A percentile compares a stretch with the other conserved stretches of the same genome.
Conservation (phyloP, 768 basidiomycete species). For the Suillus bovinus region DNA sequence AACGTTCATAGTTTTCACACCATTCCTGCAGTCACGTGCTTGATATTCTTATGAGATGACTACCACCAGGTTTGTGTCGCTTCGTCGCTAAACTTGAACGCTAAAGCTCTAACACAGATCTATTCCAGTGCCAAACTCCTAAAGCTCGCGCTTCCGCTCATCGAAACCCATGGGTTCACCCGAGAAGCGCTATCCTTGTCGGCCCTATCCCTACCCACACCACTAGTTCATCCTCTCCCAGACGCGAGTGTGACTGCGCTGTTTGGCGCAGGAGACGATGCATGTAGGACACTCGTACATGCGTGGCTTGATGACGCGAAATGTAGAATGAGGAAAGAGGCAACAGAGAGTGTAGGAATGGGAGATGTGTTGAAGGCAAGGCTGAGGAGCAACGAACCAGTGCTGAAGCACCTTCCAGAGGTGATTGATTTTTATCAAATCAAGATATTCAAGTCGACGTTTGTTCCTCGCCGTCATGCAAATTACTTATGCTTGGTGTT, state of each 20-base stretch:
- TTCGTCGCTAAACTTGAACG: background rate
- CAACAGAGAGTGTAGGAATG: slow-evolving; percentile 33
- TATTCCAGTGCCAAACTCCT: slow-evolving; percentile 41
- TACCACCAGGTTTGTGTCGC: slow-evolving; percentile 3
- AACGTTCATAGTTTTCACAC: background rate
- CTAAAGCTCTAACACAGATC: background rate
- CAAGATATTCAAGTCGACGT: background rate
- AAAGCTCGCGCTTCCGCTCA: slow-evolving; percentile 61
- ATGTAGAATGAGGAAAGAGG: slow-evolving; percentile 42
- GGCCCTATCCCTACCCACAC: slow-evolving; percentile 39
- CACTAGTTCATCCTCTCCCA: background rate
- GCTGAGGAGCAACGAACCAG: slow-evolving; percentile 66
- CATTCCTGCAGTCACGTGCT: background rate
- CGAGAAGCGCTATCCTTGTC: slow-evolving; percentile 67
- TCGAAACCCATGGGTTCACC: slow-evolving; percentile 72
- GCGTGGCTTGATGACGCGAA: slow-evolving; percentile 48
- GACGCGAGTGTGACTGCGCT: background rate
- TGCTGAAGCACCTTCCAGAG: slow-evolving; percentile 64
- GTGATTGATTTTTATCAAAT: slow-evolving; percentile 32
- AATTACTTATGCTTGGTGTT: background rate
- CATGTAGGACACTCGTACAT: background rate
- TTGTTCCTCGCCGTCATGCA: background rate
- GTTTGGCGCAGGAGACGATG: background rate
- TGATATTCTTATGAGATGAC: slow-evolving; percentile 3
- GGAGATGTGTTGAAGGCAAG: slow-evolving; percentile 55